A percentile compares a stretch with the other conserved stretches of the same genome.
These are phyloP conservation scores for Clitocybe nebularis DNA, from an alignment of 1,284 basidiomycete genomes.

Conservation along the genomic window DNA sequence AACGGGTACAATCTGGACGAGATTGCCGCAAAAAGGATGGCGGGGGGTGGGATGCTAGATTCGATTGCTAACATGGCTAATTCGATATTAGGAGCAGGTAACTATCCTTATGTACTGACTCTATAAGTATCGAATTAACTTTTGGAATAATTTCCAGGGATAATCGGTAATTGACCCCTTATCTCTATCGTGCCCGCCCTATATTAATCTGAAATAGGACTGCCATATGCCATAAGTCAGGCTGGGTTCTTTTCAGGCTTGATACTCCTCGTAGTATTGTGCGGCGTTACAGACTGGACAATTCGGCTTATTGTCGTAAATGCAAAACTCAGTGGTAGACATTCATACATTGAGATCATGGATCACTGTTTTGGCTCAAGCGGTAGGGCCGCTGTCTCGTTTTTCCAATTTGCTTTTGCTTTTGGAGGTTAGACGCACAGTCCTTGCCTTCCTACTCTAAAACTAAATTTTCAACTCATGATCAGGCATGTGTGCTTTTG, in stretches of 20 bases:
- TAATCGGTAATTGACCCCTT: conserved; percentile 61
- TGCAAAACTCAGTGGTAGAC: conserved; percentile 90
- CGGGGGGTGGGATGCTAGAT: conserved; percentile 79
- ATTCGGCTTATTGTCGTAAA: conserved; percentile 94
- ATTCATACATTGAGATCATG: conserved; percentile 97
- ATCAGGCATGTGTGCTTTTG: conserved; percentile 91
- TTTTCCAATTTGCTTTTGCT: conserved; percentile 97
- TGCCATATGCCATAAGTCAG: conserved; percentile 91
- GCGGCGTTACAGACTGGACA: conserved; percentile 94
- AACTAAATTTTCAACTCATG: conserved; percentile 5
- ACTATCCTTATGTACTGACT: conserved; percentile 17
- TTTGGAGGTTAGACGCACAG: conserved; percentile 90
- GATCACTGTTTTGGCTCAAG: conserved; percentile 88
- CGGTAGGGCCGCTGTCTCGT: conserved; percentile 88
- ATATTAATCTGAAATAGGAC: conserved; percentile 40
- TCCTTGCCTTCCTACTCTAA: too few relatives aligned
- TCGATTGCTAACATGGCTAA: conserved; percentile 95
- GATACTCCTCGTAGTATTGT: conserved; percentile 76
- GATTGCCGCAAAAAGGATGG: conserved; percentile 58
- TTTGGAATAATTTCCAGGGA: conserved; percentile 49
- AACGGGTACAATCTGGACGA: conserved; percentile 60
- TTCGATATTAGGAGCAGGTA: conserved; percentile 93
- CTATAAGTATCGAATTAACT: background rate
- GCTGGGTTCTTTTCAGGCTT: conserved; percentile 91
- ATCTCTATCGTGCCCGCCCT: conserved; percentile 2